Evolutionary conservation across 192 early-diverging fungal genomes (phyloP), one percentile per base, ranked within the genome.

Genomic region (Linnemannia zychae): DNA sequence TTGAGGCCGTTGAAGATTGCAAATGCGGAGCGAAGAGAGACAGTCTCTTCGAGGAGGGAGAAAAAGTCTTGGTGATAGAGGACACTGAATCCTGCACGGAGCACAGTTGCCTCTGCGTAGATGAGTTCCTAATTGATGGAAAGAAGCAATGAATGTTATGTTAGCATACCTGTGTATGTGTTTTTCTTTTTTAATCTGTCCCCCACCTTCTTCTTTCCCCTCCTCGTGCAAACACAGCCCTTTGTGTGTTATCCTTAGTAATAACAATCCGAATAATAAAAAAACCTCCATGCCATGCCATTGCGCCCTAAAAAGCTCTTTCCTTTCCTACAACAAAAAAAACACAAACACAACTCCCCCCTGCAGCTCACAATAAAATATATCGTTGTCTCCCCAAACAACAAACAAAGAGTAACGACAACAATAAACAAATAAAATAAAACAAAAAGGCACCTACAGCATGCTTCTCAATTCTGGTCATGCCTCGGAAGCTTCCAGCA

Each of bases 51-150:
- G 15, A 97, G 76, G 63, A 96, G 92, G 0, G 93, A 91, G 53
- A 96, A 88, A 63, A 96, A 86, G 74, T 94, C 96, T 70, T 95
- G 92, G 76, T 97, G 94, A 63, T 91, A 90, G 36, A 95, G 83
- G 15, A 97, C 90, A 67, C 92, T 93, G 63, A 98, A 89, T 49
- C 94, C 87, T 12, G 96, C 92, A 17, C 94, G 90, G 57, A 97
- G 72, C 38, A 97, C 79, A 49, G 90, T 90, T 18, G 92, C 90
- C 70, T 98, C 97, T 20, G 96, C 96, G 71, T 94, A 92, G 0
- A 96, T 94, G 44, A 98, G 89, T 89, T 98, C 97, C 75, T 84
- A 53, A 88, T 71, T 46, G 13, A 20, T 6, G 3, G 15, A 11
- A 9, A 34, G 3, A n/a, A n/a, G 12, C 2, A 6, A 49, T 12